Conservation (phyloP, 331 rosid genomes). For the Prunus yedoensis region DNA sequence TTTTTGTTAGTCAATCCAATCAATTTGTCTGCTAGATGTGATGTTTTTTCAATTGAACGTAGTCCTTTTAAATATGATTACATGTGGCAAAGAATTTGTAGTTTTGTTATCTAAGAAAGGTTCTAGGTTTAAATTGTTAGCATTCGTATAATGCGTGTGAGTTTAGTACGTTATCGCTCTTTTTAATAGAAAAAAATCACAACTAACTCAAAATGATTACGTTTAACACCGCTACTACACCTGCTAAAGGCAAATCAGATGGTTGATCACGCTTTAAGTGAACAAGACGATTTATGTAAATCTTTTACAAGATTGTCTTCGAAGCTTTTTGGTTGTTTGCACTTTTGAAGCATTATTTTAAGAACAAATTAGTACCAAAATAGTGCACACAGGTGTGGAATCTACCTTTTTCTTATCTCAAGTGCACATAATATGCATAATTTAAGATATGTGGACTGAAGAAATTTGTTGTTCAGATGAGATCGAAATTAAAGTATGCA, state of each 20-base stretch:
- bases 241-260: background rate
- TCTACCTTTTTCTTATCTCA: background rate
- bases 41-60: too few relatives aligned
- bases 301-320: background rate
- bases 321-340: background rate
- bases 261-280: background rate
- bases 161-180: accelerated
- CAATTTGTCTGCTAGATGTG: too few relatives aligned
- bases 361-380: background rate
- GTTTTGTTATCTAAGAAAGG: accelerated
- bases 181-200: too few relatives aligned
- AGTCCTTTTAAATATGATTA: too few relatives aligned
- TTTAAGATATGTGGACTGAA: too few relatives aligned
- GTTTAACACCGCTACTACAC: background rate
- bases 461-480: too few relatives aligned
- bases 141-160: accelerated
- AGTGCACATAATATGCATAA: too few relatives aligned
- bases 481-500: background rate
- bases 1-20: too few relatives aligned
- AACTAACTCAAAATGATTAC: background rate
- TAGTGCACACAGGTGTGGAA: background rate
- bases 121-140: accelerated
- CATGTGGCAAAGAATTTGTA: too few relatives aligned
- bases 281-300: background rate
- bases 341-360: background rate